phyloP scores from a whole-genome alignment of 495 filamentous ascomycete species.

The Hypoxylon rickii region DNA sequence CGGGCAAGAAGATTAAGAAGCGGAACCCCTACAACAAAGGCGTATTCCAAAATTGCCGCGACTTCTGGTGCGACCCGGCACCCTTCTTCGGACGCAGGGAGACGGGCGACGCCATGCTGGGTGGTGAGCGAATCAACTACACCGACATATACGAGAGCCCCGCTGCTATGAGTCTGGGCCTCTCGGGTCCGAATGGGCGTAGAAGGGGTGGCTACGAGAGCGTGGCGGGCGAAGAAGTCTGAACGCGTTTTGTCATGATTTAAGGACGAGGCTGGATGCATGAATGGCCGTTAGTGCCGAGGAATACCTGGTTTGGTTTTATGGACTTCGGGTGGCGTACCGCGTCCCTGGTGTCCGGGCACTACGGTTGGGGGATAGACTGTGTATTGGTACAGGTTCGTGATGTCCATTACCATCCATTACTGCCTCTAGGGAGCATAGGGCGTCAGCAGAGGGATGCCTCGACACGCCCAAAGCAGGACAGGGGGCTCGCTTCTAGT shows the following conservation, averaged over 20 bases:
- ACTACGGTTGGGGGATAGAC: no score
- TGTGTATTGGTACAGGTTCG: no score
- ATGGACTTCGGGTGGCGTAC: not conserved
- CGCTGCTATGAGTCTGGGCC: conserved; percentile 54
- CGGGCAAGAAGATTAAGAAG: conserved; percentile 54
- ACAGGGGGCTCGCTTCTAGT: no score
- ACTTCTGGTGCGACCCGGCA: conserved; percentile 92
- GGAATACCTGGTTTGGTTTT: conserved; percentile 8
- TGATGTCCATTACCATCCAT: no score
- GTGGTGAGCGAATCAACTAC: conserved; percentile 82
- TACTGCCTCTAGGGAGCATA: no score
- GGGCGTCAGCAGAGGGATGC: no score
- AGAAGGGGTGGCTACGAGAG: conserved; percentile 50
- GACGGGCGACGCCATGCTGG: conserved; percentile 74
- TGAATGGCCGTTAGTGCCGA: conserved; percentile 12
- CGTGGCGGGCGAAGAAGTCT: conserved; percentile 50
- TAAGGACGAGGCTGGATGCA: not conserved
- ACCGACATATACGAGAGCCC: conserved; percentile 88
- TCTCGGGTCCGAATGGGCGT: conserved; percentile 27
- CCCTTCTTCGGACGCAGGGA: conserved; percentile 78
- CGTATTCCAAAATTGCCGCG: conserved; percentile 81
- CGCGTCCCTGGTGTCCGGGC: not conserved
- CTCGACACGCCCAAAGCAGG: no score
- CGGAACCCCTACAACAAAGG: conserved; percentile 86
- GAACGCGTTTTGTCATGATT: not conserved